A percentile compares a stretch with the other conserved stretches of the same genome.
phyloP scores from a whole-genome alignment of 2,329 filamentous ascomycete species.

The Byssothecium circinans region DNA sequence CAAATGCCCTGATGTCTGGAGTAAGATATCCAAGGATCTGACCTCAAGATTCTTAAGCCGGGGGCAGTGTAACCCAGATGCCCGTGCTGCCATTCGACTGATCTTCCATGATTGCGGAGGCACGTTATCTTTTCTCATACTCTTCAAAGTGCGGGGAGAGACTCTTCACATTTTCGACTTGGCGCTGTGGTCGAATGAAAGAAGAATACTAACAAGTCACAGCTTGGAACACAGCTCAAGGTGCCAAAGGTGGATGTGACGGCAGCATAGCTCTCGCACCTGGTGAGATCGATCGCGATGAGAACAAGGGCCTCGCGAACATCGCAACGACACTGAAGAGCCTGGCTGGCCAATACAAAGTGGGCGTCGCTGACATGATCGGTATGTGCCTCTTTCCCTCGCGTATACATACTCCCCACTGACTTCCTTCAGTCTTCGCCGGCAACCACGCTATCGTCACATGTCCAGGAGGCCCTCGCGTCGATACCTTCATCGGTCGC shows the following conservation, averaged over 20 bases:
- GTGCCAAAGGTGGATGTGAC: constrained; percentile 38
- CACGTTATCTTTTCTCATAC: too few species aligned
- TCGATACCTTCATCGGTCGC: constrained; percentile 53
- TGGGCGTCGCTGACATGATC: constrained; percentile 54
- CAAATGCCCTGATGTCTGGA: constrained; percentile 35
- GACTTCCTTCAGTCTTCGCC: constrained; percentile 26
- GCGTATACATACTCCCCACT: not conserved
- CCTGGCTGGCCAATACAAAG: constrained; percentile 42
- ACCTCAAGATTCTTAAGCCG: constrained; percentile 24
- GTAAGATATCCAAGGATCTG: constrained; percentile 30
- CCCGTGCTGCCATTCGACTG: constrained; percentile 37
- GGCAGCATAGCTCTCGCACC: constrained; percentile 37
- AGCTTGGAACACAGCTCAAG: constrained; percentile 20
- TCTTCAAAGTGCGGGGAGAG: too few species aligned
- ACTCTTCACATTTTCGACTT: too few species aligned
- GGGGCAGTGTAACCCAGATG: constrained; percentile 35
- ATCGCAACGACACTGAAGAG: constrained; percentile 41
- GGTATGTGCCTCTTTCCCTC: not conserved
- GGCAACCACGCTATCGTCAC: constrained; percentile 47
- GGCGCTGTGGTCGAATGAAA: too few species aligned
- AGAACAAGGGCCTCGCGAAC: constrained; percentile 48
- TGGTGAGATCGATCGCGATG: constrained; percentile 28
- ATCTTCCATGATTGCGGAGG: constrained; percentile 40
- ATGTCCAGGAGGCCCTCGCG: constrained; percentile 53
- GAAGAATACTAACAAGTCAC: constrained; percentile 1